Base-by-base conservation (phyloP, 2,329 filamentous ascomycete genomes). In the Ophiostoma sp. region DNA sequence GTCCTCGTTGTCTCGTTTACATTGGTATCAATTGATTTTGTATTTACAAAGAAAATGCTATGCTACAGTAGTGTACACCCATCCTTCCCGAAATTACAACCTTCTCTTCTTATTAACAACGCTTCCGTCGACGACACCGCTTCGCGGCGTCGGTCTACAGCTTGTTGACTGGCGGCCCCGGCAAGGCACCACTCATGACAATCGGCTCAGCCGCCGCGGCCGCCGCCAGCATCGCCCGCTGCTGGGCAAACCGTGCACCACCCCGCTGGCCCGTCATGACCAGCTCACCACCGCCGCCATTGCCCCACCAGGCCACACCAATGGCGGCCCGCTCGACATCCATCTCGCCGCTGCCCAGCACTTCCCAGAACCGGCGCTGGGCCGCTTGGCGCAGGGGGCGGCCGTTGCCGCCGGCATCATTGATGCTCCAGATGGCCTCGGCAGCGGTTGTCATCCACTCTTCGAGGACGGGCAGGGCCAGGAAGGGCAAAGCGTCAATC, bases 261-360 rank as follows among this genome's bases (percentile, higher is more conserved):
- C 33, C 64, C 45, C 50, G 75, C 78, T 76, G 74, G 28, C 76
- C 76, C 17, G 61, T 25, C 64, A 87, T 74, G 8, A 89, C 82
- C 75, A 87, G 78, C 75, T 87, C 87, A 80, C 80, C 89, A 83
- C 82, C 88, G 7, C 87, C 87, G 48, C 82, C 82, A 15, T 85
- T 86, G 12, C 90, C 92, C 95, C 95, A 97, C 95, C 95, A 98
- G 1, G 89, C 89, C 22, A 97, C 92, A 68, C 92, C 94, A 42
- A 92, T 87, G 55, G 91, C 89, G 7, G 93, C 91, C 74, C 94
- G 87, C 79, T 97, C 93, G 31, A 97, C 91, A 81, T 97, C 94
- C 89, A 97, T 92, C 83, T 97, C 94, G 3, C 94, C 94, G 77
- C 88, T 90, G 55, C 91, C 91, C 11, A 97, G 82, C 2, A 94